phyloP scores from a whole-genome alignment of 164 flowering plant species.

The Litsea cubeba region DNA sequence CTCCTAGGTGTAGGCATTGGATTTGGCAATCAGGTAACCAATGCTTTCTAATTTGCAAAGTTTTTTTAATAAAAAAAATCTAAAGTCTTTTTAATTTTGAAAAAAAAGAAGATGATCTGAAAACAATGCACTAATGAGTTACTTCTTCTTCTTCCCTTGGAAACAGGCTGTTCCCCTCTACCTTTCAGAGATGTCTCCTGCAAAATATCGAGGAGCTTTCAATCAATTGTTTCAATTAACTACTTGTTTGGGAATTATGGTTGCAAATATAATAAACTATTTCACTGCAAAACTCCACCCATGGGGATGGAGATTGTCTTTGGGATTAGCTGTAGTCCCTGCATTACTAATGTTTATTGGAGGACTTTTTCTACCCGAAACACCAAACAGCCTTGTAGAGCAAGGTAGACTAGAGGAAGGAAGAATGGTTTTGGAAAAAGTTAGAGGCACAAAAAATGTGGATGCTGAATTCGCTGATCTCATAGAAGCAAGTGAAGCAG shows the following conservation, averaged over 20 bases:
- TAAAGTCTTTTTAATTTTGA: neutral
- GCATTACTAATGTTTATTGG: slow-evolving; percentile 75
- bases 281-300: slow-evolving; percentile 65
- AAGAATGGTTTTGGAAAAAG: slow-evolving; percentile 45
- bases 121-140: neutral
- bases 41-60: no score
- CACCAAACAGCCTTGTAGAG: slow-evolving; percentile 89
- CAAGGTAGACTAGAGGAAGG: slow-evolving; percentile 66
- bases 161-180: slow-evolving; percentile 83
- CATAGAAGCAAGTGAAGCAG: slow-evolving; percentile 64
- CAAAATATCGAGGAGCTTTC: slow-evolving; percentile 72
- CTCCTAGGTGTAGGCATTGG: slow-evolving; percentile 86
- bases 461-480: slow-evolving; percentile 80
- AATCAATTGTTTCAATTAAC: slow-evolving; percentile 82
- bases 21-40: slow-evolving; percentile 79
- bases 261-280: slow-evolving; percentile 73
- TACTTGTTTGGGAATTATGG: slow-evolving; percentile 62
- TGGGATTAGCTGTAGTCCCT: slow-evolving; percentile 72
- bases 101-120: neutral
- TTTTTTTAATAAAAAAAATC: no score
- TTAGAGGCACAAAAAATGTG: slow-evolving; percentile 72
- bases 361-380: slow-evolving; percentile 79
- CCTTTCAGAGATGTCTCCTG: slow-evolving; percentile 92
- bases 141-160: neutral
- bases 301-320: slow-evolving; percentile 91